Percentiles rank a stretch among this genome's conserved stretches.
phyloP scores from a whole-genome alignment of 257 asterid species.

The Przewalskia tangutica region DNA sequence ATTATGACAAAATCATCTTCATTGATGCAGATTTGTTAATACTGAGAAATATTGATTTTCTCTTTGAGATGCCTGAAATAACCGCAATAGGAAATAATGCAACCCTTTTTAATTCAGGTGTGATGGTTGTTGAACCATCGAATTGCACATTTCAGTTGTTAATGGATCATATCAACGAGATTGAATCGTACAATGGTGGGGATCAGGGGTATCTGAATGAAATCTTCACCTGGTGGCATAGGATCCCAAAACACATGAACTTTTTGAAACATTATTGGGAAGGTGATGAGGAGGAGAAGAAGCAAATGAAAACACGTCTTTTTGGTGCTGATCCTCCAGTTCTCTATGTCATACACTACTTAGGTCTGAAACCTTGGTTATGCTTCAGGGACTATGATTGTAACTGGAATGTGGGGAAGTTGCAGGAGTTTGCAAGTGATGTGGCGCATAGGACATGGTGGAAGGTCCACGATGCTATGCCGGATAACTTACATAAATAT shows the following conservation, averaged over 20 bases:
- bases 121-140: constrained; percentile 89
- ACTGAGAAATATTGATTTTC: constrained; percentile 73
- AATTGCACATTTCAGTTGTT: constrained; percentile 68
- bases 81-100: constrained; percentile 82
- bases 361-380: constrained; percentile 82
- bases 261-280: constrained; percentile 79
- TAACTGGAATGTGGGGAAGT: constrained; percentile 68
- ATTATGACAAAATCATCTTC: constrained; percentile 78
- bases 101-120: constrained; percentile 83
- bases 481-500: constrained; percentile 64
- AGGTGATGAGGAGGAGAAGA: constrained; percentile 62
- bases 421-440: constrained; percentile 76
- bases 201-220: constrained; percentile 91
- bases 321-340: constrained; percentile 79
- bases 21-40: constrained; percentile 74
- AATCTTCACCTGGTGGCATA: constrained; percentile 92
- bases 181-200: constrained; percentile 87
- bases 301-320: constrained; percentile 47
- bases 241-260: constrained; percentile 83
- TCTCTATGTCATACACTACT: constrained; percentile 68
- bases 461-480: constrained; percentile 93
- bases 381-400: constrained; percentile 89
- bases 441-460: constrained; percentile 84
- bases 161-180: constrained; percentile 81
- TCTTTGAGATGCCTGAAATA: constrained; percentile 86